Conservation (phyloP, 2,329 filamentous ascomycete genomes). For the Colletotrichum aenigma region DNA sequence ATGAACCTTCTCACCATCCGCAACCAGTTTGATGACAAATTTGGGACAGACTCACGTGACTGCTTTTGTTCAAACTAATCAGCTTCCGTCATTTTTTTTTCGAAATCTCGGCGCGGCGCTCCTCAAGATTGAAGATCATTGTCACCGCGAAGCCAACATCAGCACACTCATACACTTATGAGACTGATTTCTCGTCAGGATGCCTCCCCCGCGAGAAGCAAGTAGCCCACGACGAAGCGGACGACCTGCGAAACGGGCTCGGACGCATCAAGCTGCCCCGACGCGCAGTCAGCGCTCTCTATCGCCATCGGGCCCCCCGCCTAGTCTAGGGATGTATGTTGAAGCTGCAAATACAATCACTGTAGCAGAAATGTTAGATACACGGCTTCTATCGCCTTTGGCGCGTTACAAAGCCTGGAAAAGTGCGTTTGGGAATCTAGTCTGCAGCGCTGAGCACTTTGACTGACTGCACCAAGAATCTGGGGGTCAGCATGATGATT, state of each 20-base stretch:
- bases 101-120: neutral
- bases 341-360: neutral
- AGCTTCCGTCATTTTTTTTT: neutral
- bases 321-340: too few species aligned
- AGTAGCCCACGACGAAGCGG: fast-evolving
- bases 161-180: fast-evolving
- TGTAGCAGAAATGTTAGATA: too few species aligned
- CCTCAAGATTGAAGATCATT: fast-evolving
- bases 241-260: neutral
- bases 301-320: too few species aligned
- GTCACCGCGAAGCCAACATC: neutral
- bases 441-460: neutral
- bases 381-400: too few species aligned
- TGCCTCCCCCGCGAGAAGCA: neutral
- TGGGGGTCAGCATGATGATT: neutral
- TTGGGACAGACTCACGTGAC: neutral
- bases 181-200: fast-evolving
- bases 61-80: fast-evolving
- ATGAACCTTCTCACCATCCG: neutral
- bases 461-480: neutral
- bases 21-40: neutral
- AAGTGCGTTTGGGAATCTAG: neutral
- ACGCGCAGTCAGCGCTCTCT: neutral
- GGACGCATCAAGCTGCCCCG: fast-evolving
- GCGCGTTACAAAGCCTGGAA: neutral